A percentile compares a stretch with the other conserved stretches of the same genome.
Conservation (phyloP, 78 protist species). For the Dictyostelium citrinum region DNA sequence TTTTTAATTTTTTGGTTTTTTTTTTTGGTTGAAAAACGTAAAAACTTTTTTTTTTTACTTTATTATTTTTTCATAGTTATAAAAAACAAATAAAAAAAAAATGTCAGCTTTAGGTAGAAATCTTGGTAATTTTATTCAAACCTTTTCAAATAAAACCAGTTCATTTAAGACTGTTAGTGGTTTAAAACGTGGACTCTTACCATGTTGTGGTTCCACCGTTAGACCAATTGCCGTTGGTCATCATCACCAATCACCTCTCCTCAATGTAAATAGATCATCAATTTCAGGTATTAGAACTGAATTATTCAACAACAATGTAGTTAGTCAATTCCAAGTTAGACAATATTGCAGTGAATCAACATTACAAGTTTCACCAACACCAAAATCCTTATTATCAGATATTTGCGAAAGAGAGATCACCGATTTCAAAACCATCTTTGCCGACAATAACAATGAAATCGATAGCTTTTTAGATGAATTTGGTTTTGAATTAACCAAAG, state of each 20-base stretch:
- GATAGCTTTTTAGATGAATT: constrained; percentile 34
- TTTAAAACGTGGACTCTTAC: background rate
- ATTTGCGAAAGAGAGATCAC: constrained; percentile 53
- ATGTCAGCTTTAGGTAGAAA: constrained; percentile 41
- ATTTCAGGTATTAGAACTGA: background rate
- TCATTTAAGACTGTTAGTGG: background rate
- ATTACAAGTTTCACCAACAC: constrained; percentile 61
- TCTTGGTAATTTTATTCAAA: constrained; percentile 26
- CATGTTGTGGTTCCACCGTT: constrained; percentile 33
- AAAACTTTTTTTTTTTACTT: background rate
- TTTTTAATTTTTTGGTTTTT: background rate
- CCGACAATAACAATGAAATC: background rate
- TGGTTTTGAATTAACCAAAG: constrained; percentile 47
- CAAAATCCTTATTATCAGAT: constrained; percentile 3
- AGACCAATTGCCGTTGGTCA: background rate
- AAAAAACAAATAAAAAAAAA: background rate
- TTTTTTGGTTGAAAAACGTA: background rate
- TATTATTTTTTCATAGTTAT: background rate
- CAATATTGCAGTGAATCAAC: constrained; percentile 3
- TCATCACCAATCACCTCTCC: background rate
- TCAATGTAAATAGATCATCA: background rate
- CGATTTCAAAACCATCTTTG: constrained; percentile 42
- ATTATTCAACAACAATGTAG: background rate
- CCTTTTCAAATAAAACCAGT: background rate
- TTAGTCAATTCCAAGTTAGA: constrained; percentile 5